These are phyloP conservation scores for Phaffomyces antillensis DNA, from an alignment of 805 yeast species.

Conservation along the genomic window DNA sequence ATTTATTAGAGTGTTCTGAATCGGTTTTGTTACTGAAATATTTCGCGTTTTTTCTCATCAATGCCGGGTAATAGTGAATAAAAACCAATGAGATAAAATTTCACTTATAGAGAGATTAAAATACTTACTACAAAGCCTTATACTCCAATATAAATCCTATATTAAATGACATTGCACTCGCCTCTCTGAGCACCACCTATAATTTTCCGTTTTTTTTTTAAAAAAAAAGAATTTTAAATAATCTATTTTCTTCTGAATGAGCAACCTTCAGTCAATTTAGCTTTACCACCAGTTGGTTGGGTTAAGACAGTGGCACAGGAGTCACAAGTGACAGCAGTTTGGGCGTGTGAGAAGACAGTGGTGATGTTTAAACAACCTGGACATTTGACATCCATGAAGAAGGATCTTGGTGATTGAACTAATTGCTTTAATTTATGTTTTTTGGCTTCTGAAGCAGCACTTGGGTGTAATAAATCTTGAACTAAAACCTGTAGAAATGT, in stretches of 20 bases:
- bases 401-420: slow-evolving; percentile 97
- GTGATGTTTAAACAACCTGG: slow-evolving; percentile 99
- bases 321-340: slow-evolving; percentile 99
- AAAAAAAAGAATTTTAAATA: too few species aligned
- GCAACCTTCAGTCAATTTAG: slow-evolving; percentile 98
- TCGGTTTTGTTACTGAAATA: not conserved
- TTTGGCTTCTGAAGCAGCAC: slow-evolving; percentile 92
- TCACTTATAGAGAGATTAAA: too few species aligned
- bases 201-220: not conserved
- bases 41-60: slow-evolving; percentile 3
- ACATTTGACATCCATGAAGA: slow-evolving; percentile 99
- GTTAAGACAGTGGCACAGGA: slow-evolving; percentile 97
- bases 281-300: slow-evolving; percentile 99
- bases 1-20: too few species aligned
- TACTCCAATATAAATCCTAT: slow-evolving; percentile 7
- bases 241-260: slow-evolving; percentile 96
- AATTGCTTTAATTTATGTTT: slow-evolving; percentile 96
- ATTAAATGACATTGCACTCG: slow-evolving; percentile 6
- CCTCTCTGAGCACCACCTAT: slow-evolving; percentile 5
- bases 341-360: slow-evolving; percentile 99
- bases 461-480: slow-evolving; percentile 98
- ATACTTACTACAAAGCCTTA: too few species aligned
- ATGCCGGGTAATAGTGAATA: too few species aligned
- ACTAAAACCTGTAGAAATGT: slow-evolving; percentile 72
- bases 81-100: too few species aligned